A percentile compares a stretch with the other conserved stretches of the same genome.
Evolutionary conservation across 2,329 filamentous ascomycete genomes (phyloP).

Genomic region (Monosporascus sp.): DNA sequence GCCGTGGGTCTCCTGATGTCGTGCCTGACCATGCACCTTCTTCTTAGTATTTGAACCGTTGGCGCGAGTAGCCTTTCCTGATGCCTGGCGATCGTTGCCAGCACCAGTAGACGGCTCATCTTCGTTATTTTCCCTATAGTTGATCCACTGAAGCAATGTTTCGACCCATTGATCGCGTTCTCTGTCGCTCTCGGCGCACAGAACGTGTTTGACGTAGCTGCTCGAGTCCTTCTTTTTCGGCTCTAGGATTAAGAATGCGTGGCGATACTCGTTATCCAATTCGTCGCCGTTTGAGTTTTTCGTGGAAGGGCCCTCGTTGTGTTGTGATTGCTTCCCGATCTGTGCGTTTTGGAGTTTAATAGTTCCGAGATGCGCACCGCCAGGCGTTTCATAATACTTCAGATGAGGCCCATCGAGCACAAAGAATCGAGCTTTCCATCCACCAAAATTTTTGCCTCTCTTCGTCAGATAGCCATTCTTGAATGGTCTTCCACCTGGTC

Average conservation of each 20-base stretch:
- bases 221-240: slow-evolving; percentile 93
- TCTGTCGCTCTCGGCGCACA: slow-evolving; percentile 89
- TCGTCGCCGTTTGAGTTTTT: slow-evolving; percentile 58
- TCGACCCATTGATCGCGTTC: slow-evolving; percentile 95
- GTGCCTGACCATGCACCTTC: slow-evolving; percentile 32
- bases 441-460: slow-evolving; percentile 95
- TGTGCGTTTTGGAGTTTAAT: slow-evolving; percentile 89
- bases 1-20: slow-evolving; percentile 28
- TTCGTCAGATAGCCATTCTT: slow-evolving; percentile 94
- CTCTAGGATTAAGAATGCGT: slow-evolving; percentile 91
- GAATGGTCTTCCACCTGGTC: slow-evolving; percentile 60
- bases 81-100: slow-evolving; percentile 35
- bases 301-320: slow-evolving; percentile 58
- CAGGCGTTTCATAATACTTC: slow-evolving; percentile 87
- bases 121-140: slow-evolving; percentile 60
- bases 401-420: slow-evolving; percentile 57
- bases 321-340: slow-evolving; percentile 84
- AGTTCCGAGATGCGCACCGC: slow-evolving; percentile 83
- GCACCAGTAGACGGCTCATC: slow-evolving; percentile 38
- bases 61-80: slow-evolving; percentile 28
- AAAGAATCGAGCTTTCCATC: slow-evolving; percentile 83
- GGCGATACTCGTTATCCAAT: slow-evolving; percentile 87
- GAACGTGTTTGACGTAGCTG: slow-evolving; percentile 82
- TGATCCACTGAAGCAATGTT: slow-evolving; percentile 81
- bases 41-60: slow-evolving; percentile 36